Evolutionary conservation across 768 basidiomycete genomes (phyloP), one percentile per base, ranked within the genome.

Genomic region (Phylloporus rhodoxanthus): DNA sequence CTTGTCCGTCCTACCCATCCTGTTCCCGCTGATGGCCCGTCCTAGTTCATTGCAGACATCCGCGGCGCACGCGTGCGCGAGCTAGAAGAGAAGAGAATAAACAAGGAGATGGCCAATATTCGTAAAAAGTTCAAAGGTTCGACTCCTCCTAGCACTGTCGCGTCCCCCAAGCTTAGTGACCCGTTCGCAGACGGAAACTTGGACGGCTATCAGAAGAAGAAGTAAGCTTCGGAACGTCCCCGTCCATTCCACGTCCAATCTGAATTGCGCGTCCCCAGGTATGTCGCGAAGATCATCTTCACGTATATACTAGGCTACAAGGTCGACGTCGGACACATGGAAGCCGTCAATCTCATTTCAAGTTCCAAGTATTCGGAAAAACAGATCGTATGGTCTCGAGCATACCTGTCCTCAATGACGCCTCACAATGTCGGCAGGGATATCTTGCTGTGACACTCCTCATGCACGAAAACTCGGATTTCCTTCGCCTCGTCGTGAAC

Each of bases 101-200:
- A 99, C 73, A 94, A 97, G 70, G 96, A 99, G 72, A 98, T 99
- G 96, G 96, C 96, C 1, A 97, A 99, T 61, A 99, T 99, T 55
- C 78, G 96, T 53, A 95, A 96, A 76, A 92, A 95, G 70, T 98
- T 99, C 77, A 97, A 97, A 78, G 91, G 93, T 88, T 42, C 29
- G 52, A 13, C 33, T 33, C 39, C 32, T 53, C 43, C 45, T 63
- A 17, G 15, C 36, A 19, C 30, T 39, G 25, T 45, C 45, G 45
- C 36, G n/a, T 43, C 38, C 40, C 28, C 42, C 36, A 25, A 15
- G 39, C 45, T 53, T 45, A 54, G 21, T 38, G 29, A 38, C 29
- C 25, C 53, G 2, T n/a, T 55, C 32, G 32, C 48, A 91, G 88
- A 91, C 57, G 88, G 88, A 25, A 90, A 90, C 61, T 68, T 91